A percentile compares a stretch with the other conserved stretches of the same genome.
These are phyloP conservation scores for Xerocomellus amylosporus DNA, from an alignment of 768 basidiomycete genomes.

Conservation along the genomic window DNA sequence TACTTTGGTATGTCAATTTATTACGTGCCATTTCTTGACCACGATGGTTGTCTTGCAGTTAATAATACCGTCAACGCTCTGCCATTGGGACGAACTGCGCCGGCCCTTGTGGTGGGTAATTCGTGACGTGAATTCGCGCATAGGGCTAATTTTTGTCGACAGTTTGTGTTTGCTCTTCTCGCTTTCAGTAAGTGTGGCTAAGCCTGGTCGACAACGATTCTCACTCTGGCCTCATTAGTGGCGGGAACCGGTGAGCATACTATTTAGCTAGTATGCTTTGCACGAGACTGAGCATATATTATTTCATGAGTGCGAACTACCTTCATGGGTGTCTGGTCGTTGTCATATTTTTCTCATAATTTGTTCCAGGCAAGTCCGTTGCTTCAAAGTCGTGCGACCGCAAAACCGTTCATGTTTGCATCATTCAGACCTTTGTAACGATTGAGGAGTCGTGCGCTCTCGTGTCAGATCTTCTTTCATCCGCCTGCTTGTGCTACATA, in stretches of 20 bases:
- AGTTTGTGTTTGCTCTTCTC: conserved; percentile 9
- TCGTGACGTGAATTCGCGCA: neutral
- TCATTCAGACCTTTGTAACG: conserved; percentile 4
- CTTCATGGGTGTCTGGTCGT: conserved; percentile 9
- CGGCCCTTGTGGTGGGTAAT: conserved; percentile 11
- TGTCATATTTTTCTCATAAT: neutral
- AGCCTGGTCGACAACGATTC: neutral
- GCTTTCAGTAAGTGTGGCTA: conserved; percentile 9
- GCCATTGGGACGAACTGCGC: conserved; percentile 11
- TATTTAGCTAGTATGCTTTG: neutral
- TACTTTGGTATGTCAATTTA: conserved; percentile 5
- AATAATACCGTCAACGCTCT: neutral
- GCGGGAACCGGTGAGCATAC: conserved; percentile 4
- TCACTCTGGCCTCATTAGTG: neutral
- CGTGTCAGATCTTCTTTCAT: conserved; percentile 13
- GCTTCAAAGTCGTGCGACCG: neutral
- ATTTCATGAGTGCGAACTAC: conserved; percentile 9
- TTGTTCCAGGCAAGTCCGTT: conserved; percentile 9
- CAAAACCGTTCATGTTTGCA: neutral
- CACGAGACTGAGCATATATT: neutral
- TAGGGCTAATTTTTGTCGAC: neutral
- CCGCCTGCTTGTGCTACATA: conserved; percentile 14
- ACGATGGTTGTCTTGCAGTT: conserved; percentile 1
- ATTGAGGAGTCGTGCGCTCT: conserved; percentile 16
- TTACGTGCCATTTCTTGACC: neutral